Evolutionary conservation across 768 basidiomycete genomes (phyloP).

Genomic region (Panaeolus cyanescens): DNA sequence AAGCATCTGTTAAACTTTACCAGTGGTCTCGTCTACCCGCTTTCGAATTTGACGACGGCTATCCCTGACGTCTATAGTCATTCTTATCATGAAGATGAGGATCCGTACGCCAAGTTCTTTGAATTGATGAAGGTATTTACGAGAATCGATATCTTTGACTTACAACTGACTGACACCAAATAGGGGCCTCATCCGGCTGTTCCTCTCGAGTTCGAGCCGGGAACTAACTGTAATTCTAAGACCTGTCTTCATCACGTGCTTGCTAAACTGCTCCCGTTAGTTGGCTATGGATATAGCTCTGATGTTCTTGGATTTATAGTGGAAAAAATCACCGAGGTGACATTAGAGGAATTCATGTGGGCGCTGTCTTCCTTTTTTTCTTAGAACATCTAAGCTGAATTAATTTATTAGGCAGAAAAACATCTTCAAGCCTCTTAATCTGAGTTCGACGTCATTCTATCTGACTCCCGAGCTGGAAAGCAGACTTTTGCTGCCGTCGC

Average conservation of each 20-base stretch:
- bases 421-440: constrained; percentile 4
- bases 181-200: constrained; percentile 25
- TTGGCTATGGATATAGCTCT: constrained; percentile 30
- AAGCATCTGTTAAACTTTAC: constrained; percentile 30
- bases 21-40: constrained; percentile 28
- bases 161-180: not conserved
- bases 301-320: constrained; percentile 33
- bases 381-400: not conserved
- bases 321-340: constrained; percentile 28
- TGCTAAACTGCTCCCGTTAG: constrained; percentile 8
- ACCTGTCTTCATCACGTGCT: not conserved
- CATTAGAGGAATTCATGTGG: constrained; percentile 17
- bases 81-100: constrained; percentile 3
- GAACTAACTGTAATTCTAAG: constrained; percentile 26
- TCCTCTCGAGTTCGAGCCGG: constrained; percentile 31
- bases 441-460: constrained; percentile 5
- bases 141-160: not conserved
- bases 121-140: constrained; percentile 18
- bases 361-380: not conserved
- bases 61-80: constrained; percentile 4
- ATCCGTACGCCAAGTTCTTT: constrained; percentile 16
- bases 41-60: not conserved
- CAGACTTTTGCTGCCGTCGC: not conserved
- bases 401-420: not conserved
- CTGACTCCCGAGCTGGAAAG: not conserved